Percentiles rank a stretch among this genome's conserved stretches.
Conservation (phyloP, 83 land plant genomes). For the Picea mariana region DNA sequence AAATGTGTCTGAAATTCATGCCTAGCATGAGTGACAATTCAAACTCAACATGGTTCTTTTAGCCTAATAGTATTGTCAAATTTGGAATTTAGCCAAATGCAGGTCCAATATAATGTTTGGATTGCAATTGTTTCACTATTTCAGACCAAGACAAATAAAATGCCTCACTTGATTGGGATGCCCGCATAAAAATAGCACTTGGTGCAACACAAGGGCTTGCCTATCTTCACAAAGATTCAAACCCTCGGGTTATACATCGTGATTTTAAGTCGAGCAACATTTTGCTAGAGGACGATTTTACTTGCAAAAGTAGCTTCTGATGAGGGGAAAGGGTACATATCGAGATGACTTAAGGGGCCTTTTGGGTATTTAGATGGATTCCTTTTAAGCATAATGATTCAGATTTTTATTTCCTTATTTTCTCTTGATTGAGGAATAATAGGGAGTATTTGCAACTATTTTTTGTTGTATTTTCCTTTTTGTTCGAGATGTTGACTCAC, state of each 20-base stretch:
- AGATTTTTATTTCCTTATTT: not conserved
- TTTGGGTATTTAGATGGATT: constrained; percentile 53
- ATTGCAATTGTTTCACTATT: constrained; percentile 10
- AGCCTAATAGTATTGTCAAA: not conserved
- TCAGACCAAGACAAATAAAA: constrained; percentile 58
- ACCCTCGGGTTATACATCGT: constrained; percentile 69
- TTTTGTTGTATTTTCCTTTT: not conserved
- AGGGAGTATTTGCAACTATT: not conserved
- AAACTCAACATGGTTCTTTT: not conserved
- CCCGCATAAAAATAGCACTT: constrained; percentile 69
- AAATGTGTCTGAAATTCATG: constrained; percentile 11
- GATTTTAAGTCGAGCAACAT: constrained; percentile 83
- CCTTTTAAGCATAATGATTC: not conserved
- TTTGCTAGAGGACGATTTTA: constrained; percentile 66
- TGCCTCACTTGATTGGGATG: constrained; percentile 66
- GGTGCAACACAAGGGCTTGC: no score
- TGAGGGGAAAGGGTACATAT: constrained; percentile 67
- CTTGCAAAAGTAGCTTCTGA: constrained; percentile 77
- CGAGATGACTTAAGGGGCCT: constrained; percentile 82
- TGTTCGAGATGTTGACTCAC: not conserved
- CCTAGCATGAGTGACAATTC: not conserved
- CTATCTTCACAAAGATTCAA: no score
- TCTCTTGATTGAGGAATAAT: not conserved
- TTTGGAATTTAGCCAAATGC: not conserved
- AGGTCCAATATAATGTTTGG: constrained; percentile 1